Percentiles rank a stretch among this genome's conserved stretches.
phyloP scores from a whole-genome alignment of 2,329 filamentous ascomycete genomes.

The Intubia oerlemansii region DNA sequence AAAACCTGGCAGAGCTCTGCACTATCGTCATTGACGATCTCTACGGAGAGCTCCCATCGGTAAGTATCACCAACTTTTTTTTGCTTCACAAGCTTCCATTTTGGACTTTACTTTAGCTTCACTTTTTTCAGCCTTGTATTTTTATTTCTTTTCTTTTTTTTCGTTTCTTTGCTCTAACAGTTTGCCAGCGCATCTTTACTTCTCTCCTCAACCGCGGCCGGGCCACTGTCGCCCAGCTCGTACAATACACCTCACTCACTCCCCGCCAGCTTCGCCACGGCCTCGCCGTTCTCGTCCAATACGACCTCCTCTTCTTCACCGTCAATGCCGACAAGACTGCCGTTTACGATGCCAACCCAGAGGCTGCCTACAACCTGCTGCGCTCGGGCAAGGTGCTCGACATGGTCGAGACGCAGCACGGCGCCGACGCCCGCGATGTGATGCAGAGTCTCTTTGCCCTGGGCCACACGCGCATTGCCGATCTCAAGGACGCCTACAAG shows the following conservation, averaged over 20 bases:
- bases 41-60: slow-evolving; percentile 79
- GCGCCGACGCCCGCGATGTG: slow-evolving; percentile 50
- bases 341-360: slow-evolving; percentile 67
- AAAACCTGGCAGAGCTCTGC: slow-evolving; percentile 72
- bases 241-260: slow-evolving; percentile 49
- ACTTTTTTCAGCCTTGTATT: slow-evolving; percentile 5
- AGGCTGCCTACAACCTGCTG: slow-evolving; percentile 61
- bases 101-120: no score
- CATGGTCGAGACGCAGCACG: slow-evolving; percentile 52
- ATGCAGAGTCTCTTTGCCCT: slow-evolving; percentile 55
- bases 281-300: slow-evolving; percentile 67
- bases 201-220: slow-evolving; percentile 62
- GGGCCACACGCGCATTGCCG: slow-evolving; percentile 53
- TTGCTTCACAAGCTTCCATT: no score
- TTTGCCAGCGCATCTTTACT: slow-evolving; percentile 70
- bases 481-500: slow-evolving; percentile 43
- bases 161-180: neutral
- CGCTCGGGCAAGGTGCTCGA: slow-evolving; percentile 66
- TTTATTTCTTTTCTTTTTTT: no score
- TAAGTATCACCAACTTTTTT: slow-evolving; percentile 32
- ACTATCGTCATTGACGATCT: slow-evolving; percentile 72
- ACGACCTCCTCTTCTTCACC: slow-evolving; percentile 63
- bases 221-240: slow-evolving; percentile 47
- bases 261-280: slow-evolving; percentile 62
- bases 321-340: slow-evolving; percentile 31